Base-by-base conservation (phyloP, 1,284 basidiomycete genomes). In the Tranzscheliella williamsii region DNA sequence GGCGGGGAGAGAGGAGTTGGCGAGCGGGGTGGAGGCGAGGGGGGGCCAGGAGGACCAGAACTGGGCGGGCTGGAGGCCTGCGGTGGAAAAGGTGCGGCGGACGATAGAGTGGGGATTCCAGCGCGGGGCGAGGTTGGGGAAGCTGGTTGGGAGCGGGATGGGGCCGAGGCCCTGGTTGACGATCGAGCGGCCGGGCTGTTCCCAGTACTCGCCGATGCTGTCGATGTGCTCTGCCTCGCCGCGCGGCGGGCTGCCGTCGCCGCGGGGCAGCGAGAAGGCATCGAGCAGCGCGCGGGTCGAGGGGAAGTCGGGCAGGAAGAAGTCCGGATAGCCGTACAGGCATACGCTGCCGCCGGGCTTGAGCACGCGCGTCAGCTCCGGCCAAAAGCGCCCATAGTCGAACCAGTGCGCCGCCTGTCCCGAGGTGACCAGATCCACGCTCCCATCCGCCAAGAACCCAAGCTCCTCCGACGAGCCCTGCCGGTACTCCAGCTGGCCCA, bases 391-490 rank as follows among this genome's bases (percentile, higher is more conserved):
- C 4, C 77, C 72, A 82, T 87, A 88, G 69, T 91, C 82, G 72
- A 92, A 92, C 90, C 90, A 92, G 74, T 94, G 90, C 0, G 86
- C 85, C 0, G 90, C 85, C 78, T 91, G 90, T 2, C 87, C 89
- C 87, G 52, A 82, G 5, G 87, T 83, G 27, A 90, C 80, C 47
- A 93, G 75, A 75, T 93, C 91, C 3, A 89, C 85, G 36, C 82
- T 85, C 1, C 77, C 80, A 31, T 84, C 81, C 21, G 79, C 75
- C 4, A 87, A 51, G 38, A 85, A 83, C 0, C 76, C 46, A 8
- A 90, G 79, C 9, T 83, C 78, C 65, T 89, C 87, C 4, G 84
- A 84, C 4, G 79, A 57, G 11, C 82, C 82, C 66, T 84, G 81
- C 3, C 81, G 77, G 61, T 84, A 85, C 36, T 53, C 58, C 22